Percentiles rank a stretch among this genome's conserved stretches.
These are phyloP conservation scores for Talaromyces proteolyticus DNA, from an alignment of 495 filamentous ascomycete species.

Conservation along the genomic window DNA sequence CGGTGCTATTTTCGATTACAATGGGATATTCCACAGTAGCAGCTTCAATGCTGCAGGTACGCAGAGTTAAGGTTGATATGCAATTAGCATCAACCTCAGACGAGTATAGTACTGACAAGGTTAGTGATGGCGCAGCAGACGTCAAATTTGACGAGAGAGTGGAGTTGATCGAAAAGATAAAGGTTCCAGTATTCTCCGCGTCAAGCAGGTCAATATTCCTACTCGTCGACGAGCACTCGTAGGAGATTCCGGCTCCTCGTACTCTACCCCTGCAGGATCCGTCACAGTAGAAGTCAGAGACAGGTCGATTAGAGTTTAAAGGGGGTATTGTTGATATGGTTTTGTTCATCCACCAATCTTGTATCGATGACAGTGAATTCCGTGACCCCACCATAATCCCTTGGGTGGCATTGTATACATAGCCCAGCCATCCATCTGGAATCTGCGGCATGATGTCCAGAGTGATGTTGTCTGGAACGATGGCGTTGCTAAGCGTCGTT, in stretches of 20 bases:
- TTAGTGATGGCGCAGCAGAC: neutral
- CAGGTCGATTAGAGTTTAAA: too few relatives aligned
- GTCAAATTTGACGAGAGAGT: neutral
- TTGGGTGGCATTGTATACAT: neutral
- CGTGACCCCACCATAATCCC: neutral
- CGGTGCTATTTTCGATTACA: neutral
- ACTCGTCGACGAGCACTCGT: neutral
- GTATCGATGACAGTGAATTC: neutral
- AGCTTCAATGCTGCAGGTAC: neutral
- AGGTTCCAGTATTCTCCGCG: neutral
- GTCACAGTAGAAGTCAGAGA: neutral
- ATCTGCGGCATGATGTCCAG: neutral
- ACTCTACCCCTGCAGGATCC: neutral
- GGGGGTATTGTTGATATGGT: slow-evolving; percentile 1
- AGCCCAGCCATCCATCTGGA: neutral
- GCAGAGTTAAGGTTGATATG: neutral
- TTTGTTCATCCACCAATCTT: neutral
- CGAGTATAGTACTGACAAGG: neutral
- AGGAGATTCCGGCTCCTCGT: neutral
- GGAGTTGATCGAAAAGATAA: neutral
- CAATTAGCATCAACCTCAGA: neutral
- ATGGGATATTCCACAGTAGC: neutral
- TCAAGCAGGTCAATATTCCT: neutral
- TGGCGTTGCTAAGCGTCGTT: neutral
- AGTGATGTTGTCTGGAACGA: neutral